phyloP scores from a whole-genome alignment of 1,139 yeast genomes.

The Pneumocystis oryctolagi region DNA sequence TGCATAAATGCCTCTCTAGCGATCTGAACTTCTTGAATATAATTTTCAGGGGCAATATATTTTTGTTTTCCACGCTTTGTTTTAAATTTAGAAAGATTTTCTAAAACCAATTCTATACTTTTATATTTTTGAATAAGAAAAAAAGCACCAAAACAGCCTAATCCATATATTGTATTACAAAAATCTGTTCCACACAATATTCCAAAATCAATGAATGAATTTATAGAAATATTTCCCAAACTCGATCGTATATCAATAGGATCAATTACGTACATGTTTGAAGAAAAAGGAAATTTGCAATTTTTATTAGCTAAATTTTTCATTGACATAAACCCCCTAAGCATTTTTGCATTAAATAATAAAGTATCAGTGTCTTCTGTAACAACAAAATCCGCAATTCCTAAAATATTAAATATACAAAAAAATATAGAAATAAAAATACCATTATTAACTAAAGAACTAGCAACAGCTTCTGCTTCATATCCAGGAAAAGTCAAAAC shows the following conservation, averaged over 20 bases:
- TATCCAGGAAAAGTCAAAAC: not conserved
- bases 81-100: conserved; percentile 1
- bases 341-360: conserved; percentile 9
- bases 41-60: conserved; percentile 1
- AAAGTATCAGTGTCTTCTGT: conserved; percentile 10
- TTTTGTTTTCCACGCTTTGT: not conserved
- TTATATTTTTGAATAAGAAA: conserved; percentile 1
- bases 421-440: not conserved
- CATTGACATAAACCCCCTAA: conserved; percentile 10
- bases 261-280: not conserved
- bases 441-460: conserved; percentile 1
- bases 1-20: not conserved
- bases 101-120: not conserved
- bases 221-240: not conserved
- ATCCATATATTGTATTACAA: not conserved
- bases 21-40: conserved; percentile 1
- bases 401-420: not conserved
- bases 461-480: conserved; percentile 1
- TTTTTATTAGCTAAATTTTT: not conserved
- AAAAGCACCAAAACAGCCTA: not conserved
- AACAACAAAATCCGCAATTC: not conserved
- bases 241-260: not conserved
- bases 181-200: not conserved
- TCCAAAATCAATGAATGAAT: not conserved
- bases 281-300: not conserved